Percentiles rank a stretch among this genome's conserved stretches.
These are phyloP conservation scores for Stenocarpella maydis DNA, from an alignment of 2,329 filamentous ascomycete genomes.

Conservation along the genomic window DNA sequence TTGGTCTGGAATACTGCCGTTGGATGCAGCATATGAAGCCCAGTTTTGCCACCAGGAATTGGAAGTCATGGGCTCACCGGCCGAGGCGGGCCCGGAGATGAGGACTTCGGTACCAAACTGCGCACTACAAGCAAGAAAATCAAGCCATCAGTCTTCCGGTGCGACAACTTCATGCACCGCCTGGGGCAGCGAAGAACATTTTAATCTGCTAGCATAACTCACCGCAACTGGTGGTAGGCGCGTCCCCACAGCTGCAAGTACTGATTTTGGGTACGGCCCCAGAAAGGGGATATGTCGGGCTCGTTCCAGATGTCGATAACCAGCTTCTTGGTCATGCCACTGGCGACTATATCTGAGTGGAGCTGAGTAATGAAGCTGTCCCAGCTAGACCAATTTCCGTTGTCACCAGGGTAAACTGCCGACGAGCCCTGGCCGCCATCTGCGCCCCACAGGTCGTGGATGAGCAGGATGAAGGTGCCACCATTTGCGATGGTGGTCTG, in stretches of 20 bases:
- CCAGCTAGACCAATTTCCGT: constrained; percentile 55
- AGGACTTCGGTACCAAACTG: constrained; percentile 35
- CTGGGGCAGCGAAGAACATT: too few relatives aligned
- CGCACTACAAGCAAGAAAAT: not conserved
- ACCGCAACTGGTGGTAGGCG: constrained; percentile 43
- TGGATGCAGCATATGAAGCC: constrained; percentile 45
- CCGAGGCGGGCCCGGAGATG: constrained; percentile 51
- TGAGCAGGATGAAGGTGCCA: constrained; percentile 54
- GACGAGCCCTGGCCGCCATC: constrained; percentile 51
- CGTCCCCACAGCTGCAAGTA: constrained; percentile 50
- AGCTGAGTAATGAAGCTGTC: constrained; percentile 52
- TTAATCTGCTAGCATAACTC: constrained; percentile 25
- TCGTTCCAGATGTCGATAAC: constrained; percentile 64
- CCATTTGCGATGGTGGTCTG: constrained; percentile 50
- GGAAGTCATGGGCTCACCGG: constrained; percentile 43
- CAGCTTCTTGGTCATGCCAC: constrained; percentile 48
- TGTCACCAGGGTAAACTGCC: constrained; percentile 55
- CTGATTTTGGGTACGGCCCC: constrained; percentile 50
- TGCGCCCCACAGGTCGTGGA: constrained; percentile 57
- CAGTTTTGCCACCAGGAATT: constrained; percentile 53
- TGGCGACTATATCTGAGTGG: constrained; percentile 46
- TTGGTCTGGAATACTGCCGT: constrained; percentile 51
- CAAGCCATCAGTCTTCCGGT: not conserved
- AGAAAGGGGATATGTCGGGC: constrained; percentile 50
- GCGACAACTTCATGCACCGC: not conserved